Base-by-base conservation (phyloP, 371 early-diverging fungal genomes). In the Dipsacomyces acuminosporus region DNA sequence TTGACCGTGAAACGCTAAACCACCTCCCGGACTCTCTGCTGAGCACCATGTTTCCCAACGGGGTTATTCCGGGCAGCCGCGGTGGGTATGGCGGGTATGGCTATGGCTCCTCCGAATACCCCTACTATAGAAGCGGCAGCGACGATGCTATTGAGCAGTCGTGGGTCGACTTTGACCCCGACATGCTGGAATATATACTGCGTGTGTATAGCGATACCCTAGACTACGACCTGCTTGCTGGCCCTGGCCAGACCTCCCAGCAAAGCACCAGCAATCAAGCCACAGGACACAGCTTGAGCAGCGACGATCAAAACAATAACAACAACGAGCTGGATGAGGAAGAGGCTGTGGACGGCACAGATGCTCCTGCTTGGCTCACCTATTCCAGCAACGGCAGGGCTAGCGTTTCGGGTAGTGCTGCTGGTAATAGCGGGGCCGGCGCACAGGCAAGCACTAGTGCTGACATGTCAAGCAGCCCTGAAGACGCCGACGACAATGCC, bases 11-110 rank as follows among this genome's bases (percentile, higher is more conserved):
- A 26, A 78, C 78, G 5, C 76, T 90, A 5, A 76, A 84, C 61
- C 82, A 79, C 60, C 69, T 90, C 23, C 90, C 90, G 8, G 88
- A 90, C 60, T 81, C 82, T 45, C 71, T 90, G 48, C 73, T 88
- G 44, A 82, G 83, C 72, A 86, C 84, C 61, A 90, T 90, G 90
- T 90, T 90, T 56, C 90, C 90, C 11, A 82, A 85, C 48, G 90
- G 90, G 4, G 76, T 86, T 47, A 73, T 84, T 23, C 76, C 85
- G 4, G 77, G 81, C 17, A 75, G 80, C 26, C 67, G 69, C 33
- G n/a, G n/a, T 34, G 57, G 50, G 3, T 64, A 64, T 40, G 56
- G 51, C 42, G 22, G 35, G 42, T 62, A 62, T 47, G 62, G 53
- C 21, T 65, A 65, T 41, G 67, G 53, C 23, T 35, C 41, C n/a